A percentile compares a stretch with the other conserved stretches of the same genome.
Conservation (phyloP, 2,329 filamentous ascomycete species). For the Gnomoniopsis smithogilvyi region DNA sequence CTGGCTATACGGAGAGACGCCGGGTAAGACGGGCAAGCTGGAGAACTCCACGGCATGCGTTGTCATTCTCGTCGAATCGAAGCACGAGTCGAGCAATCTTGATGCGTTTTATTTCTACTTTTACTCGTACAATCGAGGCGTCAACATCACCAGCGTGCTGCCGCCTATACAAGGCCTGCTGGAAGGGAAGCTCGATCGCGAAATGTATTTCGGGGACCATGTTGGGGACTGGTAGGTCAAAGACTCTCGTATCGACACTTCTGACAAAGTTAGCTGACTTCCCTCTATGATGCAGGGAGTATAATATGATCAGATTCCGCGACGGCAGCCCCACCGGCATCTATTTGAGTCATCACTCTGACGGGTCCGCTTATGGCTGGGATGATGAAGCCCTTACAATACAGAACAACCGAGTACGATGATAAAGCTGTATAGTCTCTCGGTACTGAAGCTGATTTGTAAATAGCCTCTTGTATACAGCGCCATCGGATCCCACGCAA, state of each 20-base stretch:
- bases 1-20: constrained; percentile 27
- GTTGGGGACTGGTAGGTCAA: constrained; percentile 24
- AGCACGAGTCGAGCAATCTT: constrained; percentile 24
- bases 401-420: constrained; percentile 26
- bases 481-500: constrained; percentile 33
- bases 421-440: neutral
- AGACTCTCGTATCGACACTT: neutral
- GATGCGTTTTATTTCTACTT: constrained; percentile 35
- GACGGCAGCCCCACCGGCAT: constrained; percentile 14
- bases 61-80: constrained; percentile 26
- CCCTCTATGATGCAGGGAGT: constrained; percentile 22
- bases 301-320: constrained; percentile 30
- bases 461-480: constrained; percentile 32
- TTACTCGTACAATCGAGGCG: constrained; percentile 30
- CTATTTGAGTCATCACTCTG: constrained; percentile 16
- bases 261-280: neutral
- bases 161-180: constrained; percentile 26
- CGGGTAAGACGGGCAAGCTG: constrained; percentile 21
- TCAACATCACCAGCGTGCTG: constrained; percentile 30
- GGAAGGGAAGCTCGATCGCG: constrained; percentile 8
- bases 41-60: constrained; percentile 27
- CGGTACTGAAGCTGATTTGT: neutral
- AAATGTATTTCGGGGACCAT: constrained; percentile 24
- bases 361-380: constrained; percentile 21
- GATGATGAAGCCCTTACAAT: constrained; percentile 24